Evolutionary conservation across 768 basidiomycete species (phyloP).

Genomic region (Pulveroboletus sp.): DNA sequence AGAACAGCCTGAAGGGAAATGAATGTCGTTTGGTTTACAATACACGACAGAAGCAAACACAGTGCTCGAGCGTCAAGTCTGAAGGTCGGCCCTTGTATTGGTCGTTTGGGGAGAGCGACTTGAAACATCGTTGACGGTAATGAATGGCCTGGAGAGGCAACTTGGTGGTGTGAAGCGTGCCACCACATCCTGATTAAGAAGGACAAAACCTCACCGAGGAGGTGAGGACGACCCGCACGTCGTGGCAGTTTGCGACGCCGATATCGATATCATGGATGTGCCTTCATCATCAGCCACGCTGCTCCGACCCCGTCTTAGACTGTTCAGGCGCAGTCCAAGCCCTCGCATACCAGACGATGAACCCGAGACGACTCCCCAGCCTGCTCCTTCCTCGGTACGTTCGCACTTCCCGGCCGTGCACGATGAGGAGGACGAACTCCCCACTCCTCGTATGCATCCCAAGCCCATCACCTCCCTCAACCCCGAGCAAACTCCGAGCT

Average conservation of each 20-base stretch:
- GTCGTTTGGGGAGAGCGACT: no score
- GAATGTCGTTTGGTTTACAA: no score
- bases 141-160: no score
- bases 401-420: slow-evolving; percentile 7
- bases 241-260: background rate
- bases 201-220: slow-evolving; percentile 15
- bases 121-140: slow-evolving; percentile 33
- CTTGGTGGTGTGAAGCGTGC: background rate
- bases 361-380: slow-evolving; percentile 19
- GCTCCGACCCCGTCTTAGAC: slow-evolving; percentile 10
- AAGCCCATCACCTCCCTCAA: slow-evolving; percentile 17
- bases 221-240: background rate
- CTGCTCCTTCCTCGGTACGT: slow-evolving; percentile 17
- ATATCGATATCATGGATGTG: slow-evolving; percentile 1
- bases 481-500: slow-evolving; percentile 3
- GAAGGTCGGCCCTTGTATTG: no score
- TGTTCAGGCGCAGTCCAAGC: slow-evolving; percentile 9
- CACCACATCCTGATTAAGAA: slow-evolving; percentile 9
- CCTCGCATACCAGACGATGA: slow-evolving; percentile 5
- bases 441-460: slow-evolving; percentile 27
- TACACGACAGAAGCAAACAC: no score
- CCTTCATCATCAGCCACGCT: background rate
- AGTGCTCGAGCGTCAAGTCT: no score
- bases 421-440: slow-evolving; percentile 28
- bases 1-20: no score